Conservation (phyloP, 78 protist genomes). For the Dictyostelium brefeldianum region DNA sequence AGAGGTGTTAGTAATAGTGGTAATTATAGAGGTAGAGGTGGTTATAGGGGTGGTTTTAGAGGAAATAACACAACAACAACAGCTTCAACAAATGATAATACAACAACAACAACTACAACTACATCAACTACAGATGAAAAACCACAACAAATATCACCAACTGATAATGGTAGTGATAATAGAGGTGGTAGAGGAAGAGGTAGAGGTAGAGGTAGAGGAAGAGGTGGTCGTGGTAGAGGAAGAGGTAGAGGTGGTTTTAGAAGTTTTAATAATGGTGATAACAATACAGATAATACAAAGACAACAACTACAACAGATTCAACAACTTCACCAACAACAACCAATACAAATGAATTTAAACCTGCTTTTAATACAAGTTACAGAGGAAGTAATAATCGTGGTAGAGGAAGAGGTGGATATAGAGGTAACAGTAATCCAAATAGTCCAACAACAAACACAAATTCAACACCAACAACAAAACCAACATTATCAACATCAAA, state of each 20-base stretch:
- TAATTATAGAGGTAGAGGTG: conserved; percentile 47
- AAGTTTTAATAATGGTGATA: background rate
- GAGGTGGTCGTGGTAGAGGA: conserved; percentile 14
- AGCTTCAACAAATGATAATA: background rate
- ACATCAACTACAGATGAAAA: background rate
- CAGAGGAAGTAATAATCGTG: background rate
- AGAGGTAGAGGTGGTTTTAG: conserved; percentile 7
- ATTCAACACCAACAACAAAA: background rate
- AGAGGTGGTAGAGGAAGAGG: conserved; percentile 18
- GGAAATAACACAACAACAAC: background rate
- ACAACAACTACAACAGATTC: background rate
- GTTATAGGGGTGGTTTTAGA: conserved; percentile 26
- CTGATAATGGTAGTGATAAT: background rate
- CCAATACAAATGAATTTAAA: no score
- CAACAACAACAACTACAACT: background rate
- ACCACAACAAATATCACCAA: background rate
- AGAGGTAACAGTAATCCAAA: background rate
- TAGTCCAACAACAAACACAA: background rate
- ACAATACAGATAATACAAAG: no score
- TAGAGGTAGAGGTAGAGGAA: conserved; percentile 16
- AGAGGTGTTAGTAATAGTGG: conserved; percentile 30
- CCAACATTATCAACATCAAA: background rate
- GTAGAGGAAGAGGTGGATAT: background rate
- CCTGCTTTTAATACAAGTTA: no score
- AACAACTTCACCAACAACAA: background rate